A percentile compares a stretch with the other conserved stretches of the same genome.
These are phyloP conservation scores for Haematococcus lacustris DNA, from an alignment of 139 green algal genomes.

Conservation along the genomic window DNA sequence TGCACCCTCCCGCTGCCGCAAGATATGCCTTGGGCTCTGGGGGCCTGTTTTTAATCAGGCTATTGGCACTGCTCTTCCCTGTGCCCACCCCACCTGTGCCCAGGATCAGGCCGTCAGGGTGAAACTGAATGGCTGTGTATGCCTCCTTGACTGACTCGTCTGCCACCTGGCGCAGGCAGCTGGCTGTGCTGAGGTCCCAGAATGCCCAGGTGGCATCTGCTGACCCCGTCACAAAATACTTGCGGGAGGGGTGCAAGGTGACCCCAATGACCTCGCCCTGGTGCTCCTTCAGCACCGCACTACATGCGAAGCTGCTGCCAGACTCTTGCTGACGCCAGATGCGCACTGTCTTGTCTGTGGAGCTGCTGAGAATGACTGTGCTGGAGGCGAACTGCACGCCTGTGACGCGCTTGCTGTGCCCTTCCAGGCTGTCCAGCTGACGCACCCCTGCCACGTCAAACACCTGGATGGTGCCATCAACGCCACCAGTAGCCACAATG, in stretches of 20 bases:
- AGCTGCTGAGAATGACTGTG: slow-evolving; percentile 58
- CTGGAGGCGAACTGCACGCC: slow-evolving; percentile 8
- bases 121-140: slow-evolving; percentile 48
- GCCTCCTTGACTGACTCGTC: slow-evolving; percentile 13
- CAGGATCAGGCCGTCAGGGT: slow-evolving; percentile 87
- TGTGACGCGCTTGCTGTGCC: slow-evolving; percentile 80
- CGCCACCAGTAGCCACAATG: slow-evolving; percentile 58
- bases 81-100: slow-evolving; percentile 66
- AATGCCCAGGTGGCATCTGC: slow-evolving; percentile 77
- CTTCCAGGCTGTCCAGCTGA: slow-evolving; percentile 50
- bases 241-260: slow-evolving; percentile 63
- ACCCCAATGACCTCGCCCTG: slow-evolving; percentile 44
- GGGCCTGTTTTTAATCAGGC: too few species aligned
- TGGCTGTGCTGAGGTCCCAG: slow-evolving; percentile 63
- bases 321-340: slow-evolving; percentile 54
- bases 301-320: slow-evolving; percentile 28
- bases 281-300: slow-evolving; percentile 31
- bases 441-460: slow-evolving; percentile 51
- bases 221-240: slow-evolving; percentile 78
- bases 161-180: slow-evolving; percentile 61
- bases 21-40: too few species aligned
- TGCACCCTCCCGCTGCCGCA: too few species aligned
- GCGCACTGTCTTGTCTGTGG: slow-evolving; percentile 72
- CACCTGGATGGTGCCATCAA: slow-evolving; percentile 66
- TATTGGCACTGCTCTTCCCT: too few species aligned